phyloP scores from a whole-genome alignment of 192 early-diverging fungal genomes.

The Backusella liffmaniae region DNA sequence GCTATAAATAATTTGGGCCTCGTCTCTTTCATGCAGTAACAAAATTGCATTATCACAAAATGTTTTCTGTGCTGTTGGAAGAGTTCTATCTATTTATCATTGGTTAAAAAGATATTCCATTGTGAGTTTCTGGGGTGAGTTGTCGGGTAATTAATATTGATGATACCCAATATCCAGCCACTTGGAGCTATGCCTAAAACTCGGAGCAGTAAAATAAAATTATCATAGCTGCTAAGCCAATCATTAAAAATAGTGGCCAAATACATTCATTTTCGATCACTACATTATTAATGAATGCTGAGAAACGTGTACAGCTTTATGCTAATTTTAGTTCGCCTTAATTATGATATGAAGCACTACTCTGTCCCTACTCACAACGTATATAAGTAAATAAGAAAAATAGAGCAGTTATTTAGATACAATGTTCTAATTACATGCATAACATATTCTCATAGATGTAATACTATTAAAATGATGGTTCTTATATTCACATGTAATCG shows the following conservation, averaged over 20 bases:
- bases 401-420: background rate
- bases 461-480: background rate
- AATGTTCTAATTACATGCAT: background rate
- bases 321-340: background rate
- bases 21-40: slow-evolving; percentile 54
- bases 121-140: slow-evolving; percentile 81
- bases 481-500: background rate
- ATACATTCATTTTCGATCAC: background rate
- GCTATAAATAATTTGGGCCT: background rate
- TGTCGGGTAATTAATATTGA: slow-evolving; percentile 89
- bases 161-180: slow-evolving; percentile 30
- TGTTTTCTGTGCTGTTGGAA: slow-evolving; percentile 86
- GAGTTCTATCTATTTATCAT: slow-evolving; percentile 80
- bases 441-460: background rate
- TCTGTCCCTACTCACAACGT: background rate
- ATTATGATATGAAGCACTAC: background rate
- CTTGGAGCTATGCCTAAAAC: background rate
- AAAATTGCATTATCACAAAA: slow-evolving; percentile 65
- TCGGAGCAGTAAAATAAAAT: no score
- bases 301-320: background rate
- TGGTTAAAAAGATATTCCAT: slow-evolving; percentile 89
- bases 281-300: background rate
- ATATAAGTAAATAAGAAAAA: background rate
- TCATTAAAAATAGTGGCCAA: background rate
- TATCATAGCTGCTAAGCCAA: background rate